Evolutionary conservation across 495 filamentous ascomycete genomes (phyloP).

Genomic region (Jackrogersella multiformis): DNA sequence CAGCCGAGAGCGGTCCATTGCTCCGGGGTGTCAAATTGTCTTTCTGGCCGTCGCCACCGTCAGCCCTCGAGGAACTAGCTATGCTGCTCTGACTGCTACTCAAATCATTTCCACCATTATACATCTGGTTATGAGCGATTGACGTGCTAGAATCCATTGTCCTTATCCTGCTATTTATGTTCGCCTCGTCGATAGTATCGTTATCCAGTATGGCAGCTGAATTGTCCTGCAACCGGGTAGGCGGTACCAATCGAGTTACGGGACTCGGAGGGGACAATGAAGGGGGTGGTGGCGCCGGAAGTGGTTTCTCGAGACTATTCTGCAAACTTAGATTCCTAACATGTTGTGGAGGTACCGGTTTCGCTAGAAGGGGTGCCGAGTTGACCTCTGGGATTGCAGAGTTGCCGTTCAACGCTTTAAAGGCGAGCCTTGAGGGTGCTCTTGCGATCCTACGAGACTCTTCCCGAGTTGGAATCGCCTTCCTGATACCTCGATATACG

Average conservation of each 20-base stretch:
- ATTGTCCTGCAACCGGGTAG: slow-evolving; percentile 3
- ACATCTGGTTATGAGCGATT: slow-evolving; percentile 55
- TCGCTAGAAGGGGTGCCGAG: slow-evolving; percentile 43
- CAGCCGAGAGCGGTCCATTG: slow-evolving; percentile 62
- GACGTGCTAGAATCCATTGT: slow-evolving; percentile 70
- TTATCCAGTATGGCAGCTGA: slow-evolving; percentile 43
- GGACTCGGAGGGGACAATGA: slow-evolving; percentile 51
- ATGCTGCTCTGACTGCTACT: slow-evolving; percentile 69
- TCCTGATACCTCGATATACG: slow-evolving; percentile 61
- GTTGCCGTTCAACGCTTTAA: slow-evolving; percentile 41
- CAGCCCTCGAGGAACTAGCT: slow-evolving; percentile 49
- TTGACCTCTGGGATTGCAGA: slow-evolving; percentile 34
- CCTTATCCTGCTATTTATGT: slow-evolving; percentile 58
- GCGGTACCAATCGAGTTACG: slow-evolving; percentile 40
- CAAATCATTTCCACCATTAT: slow-evolving; percentile 49
- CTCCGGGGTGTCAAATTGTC: slow-evolving; percentile 61
- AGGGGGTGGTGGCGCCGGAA: slow-evolving; percentile 59
- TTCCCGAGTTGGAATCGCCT: slow-evolving; percentile 54
- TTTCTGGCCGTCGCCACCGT: slow-evolving; percentile 56
- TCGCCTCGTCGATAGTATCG: slow-evolving; percentile 33
- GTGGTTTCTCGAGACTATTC: slow-evolving; percentile 61
- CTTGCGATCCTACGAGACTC: slow-evolving; percentile 44
- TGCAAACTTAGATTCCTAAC: slow-evolving; percentile 59
- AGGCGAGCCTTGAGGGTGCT: slow-evolving; percentile 46
- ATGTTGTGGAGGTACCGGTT: slow-evolving; percentile 52